Evolutionary conservation across 306 rosid genomes (phyloP).

Genomic region (Mimosa bimucronata): DNA sequence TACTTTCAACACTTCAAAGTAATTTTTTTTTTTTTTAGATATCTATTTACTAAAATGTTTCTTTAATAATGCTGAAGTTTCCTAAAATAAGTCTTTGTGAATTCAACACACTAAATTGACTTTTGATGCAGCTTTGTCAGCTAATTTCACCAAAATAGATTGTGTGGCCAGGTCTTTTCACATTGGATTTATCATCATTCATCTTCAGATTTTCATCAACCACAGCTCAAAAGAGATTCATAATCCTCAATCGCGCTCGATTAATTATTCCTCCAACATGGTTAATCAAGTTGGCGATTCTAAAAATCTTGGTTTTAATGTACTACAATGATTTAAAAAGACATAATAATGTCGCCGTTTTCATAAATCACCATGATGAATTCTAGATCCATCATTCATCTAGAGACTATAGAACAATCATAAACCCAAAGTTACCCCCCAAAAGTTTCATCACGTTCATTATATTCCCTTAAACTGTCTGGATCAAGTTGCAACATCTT

Average conservation of each 20-base stretch:
- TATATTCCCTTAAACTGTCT: background rate
- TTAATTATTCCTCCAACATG: background rate
- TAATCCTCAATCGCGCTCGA: background rate
- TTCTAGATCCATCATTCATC: background rate
- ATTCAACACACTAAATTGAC: too few species aligned
- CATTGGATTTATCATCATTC: background rate
- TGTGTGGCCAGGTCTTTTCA: background rate
- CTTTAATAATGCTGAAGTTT: too few species aligned
- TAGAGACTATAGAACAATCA: background rate
- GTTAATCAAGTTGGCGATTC: background rate
- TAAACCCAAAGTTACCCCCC: background rate
- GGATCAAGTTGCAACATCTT: too few species aligned
- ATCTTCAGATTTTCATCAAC: background rate
- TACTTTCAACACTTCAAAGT: too few species aligned
- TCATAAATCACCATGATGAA: background rate
- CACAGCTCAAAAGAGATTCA: background rate
- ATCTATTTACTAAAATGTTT: too few species aligned
- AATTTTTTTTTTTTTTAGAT: too few species aligned
- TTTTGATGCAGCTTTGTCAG: too few species aligned
- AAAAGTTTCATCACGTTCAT: background rate
- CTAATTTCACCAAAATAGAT: too few species aligned
- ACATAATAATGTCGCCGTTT: background rate
- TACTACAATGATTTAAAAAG: background rate
- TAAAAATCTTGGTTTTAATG: background rate
- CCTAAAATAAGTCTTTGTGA: too few species aligned